Evolutionary conservation across 768 basidiomycete species (phyloP).

Genomic region (Clathrus columnatus): DNA sequence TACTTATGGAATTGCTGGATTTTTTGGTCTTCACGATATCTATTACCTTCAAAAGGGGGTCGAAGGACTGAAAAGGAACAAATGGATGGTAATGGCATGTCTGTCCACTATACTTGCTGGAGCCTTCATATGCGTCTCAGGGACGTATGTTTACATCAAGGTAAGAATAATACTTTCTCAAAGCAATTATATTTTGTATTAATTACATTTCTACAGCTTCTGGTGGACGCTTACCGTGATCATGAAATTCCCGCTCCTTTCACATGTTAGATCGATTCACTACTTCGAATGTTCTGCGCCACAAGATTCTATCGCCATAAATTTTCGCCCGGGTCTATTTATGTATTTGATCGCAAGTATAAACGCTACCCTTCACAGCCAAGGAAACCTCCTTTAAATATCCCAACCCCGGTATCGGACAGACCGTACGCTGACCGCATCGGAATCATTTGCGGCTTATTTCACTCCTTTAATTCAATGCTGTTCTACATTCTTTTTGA

Average conservation of each 20-base stretch:
- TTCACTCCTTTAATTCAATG: no score
- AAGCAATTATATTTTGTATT: slow-evolving; percentile 3
- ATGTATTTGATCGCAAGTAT: no score
- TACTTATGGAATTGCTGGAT: slow-evolving; percentile 18
- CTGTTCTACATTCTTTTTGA: no score
- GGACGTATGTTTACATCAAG: slow-evolving; percentile 45
- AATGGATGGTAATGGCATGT: slow-evolving; percentile 28
- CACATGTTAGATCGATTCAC: not conserved
- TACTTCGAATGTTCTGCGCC: no score
- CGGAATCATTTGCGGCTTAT: no score
- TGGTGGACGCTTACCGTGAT: not conserved
- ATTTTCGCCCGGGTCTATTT: no score
- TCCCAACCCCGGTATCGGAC: no score
- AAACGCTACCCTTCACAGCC: no score
- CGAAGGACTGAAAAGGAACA: slow-evolving; percentile 24
- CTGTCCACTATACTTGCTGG: slow-evolving; percentile 38
- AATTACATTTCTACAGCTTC: slow-evolving; percentile 23
- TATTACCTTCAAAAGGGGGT: slow-evolving; percentile 34
- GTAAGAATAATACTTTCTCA: slow-evolving; percentile 20
- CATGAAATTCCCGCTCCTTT: not conserved
- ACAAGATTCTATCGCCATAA: no score
- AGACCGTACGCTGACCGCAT: no score
- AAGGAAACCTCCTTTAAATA: no score
- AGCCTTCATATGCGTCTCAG: slow-evolving; percentile 44
- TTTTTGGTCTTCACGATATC: slow-evolving; percentile 45